Percentiles rank a stretch among this genome's conserved stretches.
These are phyloP conservation scores for Taphrina flavorubra DNA, from an alignment of 1,139 yeast genomes.

Conservation along the genomic window DNA sequence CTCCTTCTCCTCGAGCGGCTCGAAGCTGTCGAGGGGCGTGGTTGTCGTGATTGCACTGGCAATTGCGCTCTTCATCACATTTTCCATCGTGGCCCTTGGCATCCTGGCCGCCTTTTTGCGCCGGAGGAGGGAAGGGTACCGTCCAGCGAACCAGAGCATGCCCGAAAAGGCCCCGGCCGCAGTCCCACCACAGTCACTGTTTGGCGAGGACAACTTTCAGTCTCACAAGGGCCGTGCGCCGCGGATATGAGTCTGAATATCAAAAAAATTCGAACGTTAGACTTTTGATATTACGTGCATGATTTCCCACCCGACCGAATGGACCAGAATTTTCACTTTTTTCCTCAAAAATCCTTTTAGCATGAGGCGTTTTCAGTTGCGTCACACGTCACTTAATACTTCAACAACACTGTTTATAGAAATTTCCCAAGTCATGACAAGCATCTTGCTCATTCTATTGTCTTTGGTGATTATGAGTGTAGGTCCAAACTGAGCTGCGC, in stretches of 20 bases:
- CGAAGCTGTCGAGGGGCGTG: constrained; percentile 63
- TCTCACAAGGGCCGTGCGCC: constrained; percentile 21
- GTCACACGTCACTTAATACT: not conserved
- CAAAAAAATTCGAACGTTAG: not conserved
- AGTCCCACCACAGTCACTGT: constrained; percentile 27
- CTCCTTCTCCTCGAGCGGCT: constrained; percentile 43
- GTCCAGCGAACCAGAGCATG: constrained; percentile 36
- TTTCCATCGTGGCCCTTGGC: constrained; percentile 68
- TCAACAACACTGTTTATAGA: constrained; percentile 7
- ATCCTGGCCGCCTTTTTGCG: constrained; percentile 61
- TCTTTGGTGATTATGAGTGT: too few relatives aligned
- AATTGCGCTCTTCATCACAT: constrained; percentile 79
- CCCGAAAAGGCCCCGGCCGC: constrained; percentile 16
- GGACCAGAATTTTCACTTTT: too few relatives aligned
- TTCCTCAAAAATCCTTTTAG: too few relatives aligned
- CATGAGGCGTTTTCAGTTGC: too few relatives aligned
- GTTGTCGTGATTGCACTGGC: constrained; percentile 89
- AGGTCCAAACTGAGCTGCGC: too few relatives aligned
- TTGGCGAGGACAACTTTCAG: constrained; percentile 28
- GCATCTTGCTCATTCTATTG: too few relatives aligned
- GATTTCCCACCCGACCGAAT: not conserved
- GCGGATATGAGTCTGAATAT: constrained; percentile 5
- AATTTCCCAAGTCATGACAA: not conserved
- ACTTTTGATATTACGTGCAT: constrained; percentile 1
- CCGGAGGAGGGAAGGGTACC: constrained; percentile 56